Percentiles rank a stretch among this genome's conserved stretches.
Evolutionary conservation across 108 stramenopile genomes (phyloP).

Genomic region (Cylindrotheca closterium): DNA sequence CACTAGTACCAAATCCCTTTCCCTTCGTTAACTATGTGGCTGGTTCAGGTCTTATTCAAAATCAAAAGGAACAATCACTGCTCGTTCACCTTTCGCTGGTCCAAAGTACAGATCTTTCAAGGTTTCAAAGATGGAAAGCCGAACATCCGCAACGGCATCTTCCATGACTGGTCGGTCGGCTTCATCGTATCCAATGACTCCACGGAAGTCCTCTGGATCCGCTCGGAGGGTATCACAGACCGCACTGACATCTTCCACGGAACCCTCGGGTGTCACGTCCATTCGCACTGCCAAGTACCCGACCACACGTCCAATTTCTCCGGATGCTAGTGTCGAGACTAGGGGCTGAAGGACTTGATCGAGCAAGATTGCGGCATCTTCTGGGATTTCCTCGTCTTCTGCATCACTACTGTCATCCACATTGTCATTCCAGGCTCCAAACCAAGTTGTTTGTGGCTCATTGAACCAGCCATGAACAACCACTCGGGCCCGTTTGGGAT

Average conservation of each 20-base stretch:
- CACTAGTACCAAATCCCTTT: no score
- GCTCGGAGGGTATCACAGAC: slow-evolving; percentile 40
- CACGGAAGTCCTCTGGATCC: slow-evolving; percentile 29
- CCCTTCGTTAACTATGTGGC: no score
- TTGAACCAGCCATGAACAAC: slow-evolving; percentile 48
- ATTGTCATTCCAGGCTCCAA: slow-evolving; percentile 21
- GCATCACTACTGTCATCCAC: not conserved
- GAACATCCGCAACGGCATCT: slow-evolving; percentile 32
- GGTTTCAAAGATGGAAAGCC: slow-evolving; percentile 24
- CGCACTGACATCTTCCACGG: slow-evolving; percentile 14
- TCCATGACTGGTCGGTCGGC: slow-evolving; percentile 27
- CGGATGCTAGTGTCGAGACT: slow-evolving; percentile 21
- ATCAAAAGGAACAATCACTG: slow-evolving; percentile 33
- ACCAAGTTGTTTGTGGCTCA: slow-evolving; percentile 34
- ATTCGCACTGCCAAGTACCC: slow-evolving; percentile 37
- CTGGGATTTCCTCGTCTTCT: not conserved
- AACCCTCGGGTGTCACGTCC: slow-evolving; percentile 20
- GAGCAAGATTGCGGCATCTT: not conserved
- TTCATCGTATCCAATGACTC: slow-evolving; percentile 36
- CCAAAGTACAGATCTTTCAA: slow-evolving; percentile 22
- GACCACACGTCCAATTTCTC: slow-evolving; percentile 39
- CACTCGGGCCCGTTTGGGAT: slow-evolving; percentile 30
- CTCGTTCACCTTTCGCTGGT: slow-evolving; percentile 6
- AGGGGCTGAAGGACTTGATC: slow-evolving; percentile 21
- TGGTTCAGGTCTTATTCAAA: no score